phyloP scores from a whole-genome alignment of 108 stramenopile genomes.

The Cyclostephanos tholiformis region DNA sequence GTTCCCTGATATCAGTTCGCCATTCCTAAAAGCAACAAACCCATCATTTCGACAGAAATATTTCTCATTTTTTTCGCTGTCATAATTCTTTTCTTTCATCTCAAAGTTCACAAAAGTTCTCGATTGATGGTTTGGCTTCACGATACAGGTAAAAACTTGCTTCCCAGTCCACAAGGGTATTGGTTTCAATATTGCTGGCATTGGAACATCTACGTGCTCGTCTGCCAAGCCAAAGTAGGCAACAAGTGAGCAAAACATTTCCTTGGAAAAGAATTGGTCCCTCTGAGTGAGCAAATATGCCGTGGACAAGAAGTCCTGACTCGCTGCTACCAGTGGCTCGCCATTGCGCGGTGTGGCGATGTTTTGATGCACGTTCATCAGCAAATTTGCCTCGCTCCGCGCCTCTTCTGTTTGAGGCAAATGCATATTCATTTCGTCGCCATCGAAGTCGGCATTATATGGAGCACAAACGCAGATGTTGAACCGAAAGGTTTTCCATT shows the following conservation, averaged over 20 bases:
- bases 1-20: slow-evolving; percentile 93
- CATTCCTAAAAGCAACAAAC: slow-evolving; percentile 90
- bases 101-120: slow-evolving; percentile 88
- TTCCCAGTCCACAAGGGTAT: slow-evolving; percentile 97
- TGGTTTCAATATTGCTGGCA: slow-evolving; percentile 92
- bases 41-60: slow-evolving; percentile 96
- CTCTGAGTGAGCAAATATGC: slow-evolving; percentile 93
- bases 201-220: slow-evolving; percentile 91
- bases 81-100: slow-evolving; percentile 94
- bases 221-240: slow-evolving; percentile 92
- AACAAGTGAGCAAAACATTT: slow-evolving; percentile 86
- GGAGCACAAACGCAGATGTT: slow-evolving; percentile 99
- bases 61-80: slow-evolving; percentile 53
- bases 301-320: slow-evolving; percentile 97
- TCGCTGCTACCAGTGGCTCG: slow-evolving; percentile 96
- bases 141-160: slow-evolving; percentile 86
- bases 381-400: slow-evolving; percentile 90
- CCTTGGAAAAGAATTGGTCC: slow-evolving; percentile 92
- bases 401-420: slow-evolving; percentile 99
- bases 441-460: slow-evolving; percentile 99
- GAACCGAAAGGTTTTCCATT: slow-evolving; percentile 97
- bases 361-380: slow-evolving; percentile 97
- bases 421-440: slow-evolving; percentile 99
- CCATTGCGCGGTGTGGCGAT: slow-evolving; percentile 96
- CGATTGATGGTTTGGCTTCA: slow-evolving; percentile 81